phyloP scores from a whole-genome alignment of 2,329 filamentous ascomycete species.

The Calonectria honghensis region DNA sequence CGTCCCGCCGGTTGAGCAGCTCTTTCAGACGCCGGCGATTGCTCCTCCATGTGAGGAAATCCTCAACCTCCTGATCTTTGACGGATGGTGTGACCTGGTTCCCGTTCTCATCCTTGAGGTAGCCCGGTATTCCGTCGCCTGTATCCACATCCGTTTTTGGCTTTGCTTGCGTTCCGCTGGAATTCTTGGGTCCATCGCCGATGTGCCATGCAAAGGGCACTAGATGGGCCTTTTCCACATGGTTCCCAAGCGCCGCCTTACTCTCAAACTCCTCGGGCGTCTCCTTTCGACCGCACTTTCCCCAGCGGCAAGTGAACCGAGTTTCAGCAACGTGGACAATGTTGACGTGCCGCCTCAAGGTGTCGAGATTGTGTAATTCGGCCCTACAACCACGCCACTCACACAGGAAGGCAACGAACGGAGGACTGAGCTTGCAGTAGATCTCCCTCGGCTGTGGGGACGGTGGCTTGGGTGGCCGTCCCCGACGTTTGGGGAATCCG shows the following conservation, averaged over 20 bases:
- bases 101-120: constrained; percentile 71
- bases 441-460: constrained; percentile 63
- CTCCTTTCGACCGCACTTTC: constrained; percentile 52
- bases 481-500: constrained; percentile 62
- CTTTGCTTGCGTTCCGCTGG: constrained; percentile 42
- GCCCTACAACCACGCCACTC: constrained; percentile 77
- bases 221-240: constrained; percentile 74
- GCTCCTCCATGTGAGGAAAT: constrained; percentile 65
- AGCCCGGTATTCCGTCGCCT: constrained; percentile 64
- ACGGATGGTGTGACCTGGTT: constrained; percentile 76
- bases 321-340: constrained; percentile 67
- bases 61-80: constrained; percentile 70
- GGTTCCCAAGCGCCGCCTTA: constrained; percentile 64
- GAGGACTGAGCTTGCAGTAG: constrained; percentile 65
- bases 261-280: constrained; percentile 60
- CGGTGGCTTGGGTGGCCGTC: constrained; percentile 64
- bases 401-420: constrained; percentile 73
- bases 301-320: constrained; percentile 57
- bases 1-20: constrained; percentile 65
- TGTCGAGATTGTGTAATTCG: constrained; percentile 78
- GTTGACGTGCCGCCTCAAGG: constrained; percentile 72
- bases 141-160: constrained; percentile 35
- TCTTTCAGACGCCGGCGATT: constrained; percentile 67
- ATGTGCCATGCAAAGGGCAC: constrained; percentile 73
- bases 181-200: constrained; percentile 75